These are phyloP conservation scores for Magnusiomyces ingens DNA, from an alignment of 1,139 yeast species.

Conservation along the genomic window DNA sequence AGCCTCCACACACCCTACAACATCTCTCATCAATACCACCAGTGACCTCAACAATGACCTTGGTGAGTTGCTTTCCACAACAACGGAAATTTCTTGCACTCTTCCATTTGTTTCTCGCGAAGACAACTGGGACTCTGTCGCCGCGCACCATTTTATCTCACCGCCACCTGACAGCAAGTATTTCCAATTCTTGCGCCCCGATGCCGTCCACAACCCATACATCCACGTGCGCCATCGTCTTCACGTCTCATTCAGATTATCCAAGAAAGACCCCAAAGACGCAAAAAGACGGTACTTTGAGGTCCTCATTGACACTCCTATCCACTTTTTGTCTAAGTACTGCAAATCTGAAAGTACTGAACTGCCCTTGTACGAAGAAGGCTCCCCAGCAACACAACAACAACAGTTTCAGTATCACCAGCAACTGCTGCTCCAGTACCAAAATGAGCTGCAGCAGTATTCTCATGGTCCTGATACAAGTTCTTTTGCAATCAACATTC, in stretches of 20 bases:
- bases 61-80: constrained; percentile 8
- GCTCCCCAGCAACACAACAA: constrained; percentile 25
- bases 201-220: constrained; percentile 59
- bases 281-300: constrained; percentile 71
- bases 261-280: constrained; percentile 54
- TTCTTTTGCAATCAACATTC: not conserved
- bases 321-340: constrained; percentile 60
- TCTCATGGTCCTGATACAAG: not conserved
- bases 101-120: constrained; percentile 23
- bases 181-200: constrained; percentile 46
- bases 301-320: constrained; percentile 83
- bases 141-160: constrained; percentile 20
- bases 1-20: not conserved
- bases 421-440: not conserved
- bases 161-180: constrained; percentile 14
- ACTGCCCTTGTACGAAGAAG: constrained; percentile 53
- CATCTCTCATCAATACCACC: not conserved
- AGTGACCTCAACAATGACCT: not conserved
- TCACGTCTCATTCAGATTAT: constrained; percentile 71
- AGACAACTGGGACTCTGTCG: constrained; percentile 17
- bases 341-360: constrained; percentile 64
- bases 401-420: not conserved
- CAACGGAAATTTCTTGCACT: constrained; percentile 17
- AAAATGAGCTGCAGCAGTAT: not conserved
- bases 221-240: constrained; percentile 68